A percentile compares a stretch with the other conserved stretches of the same genome.
Evolutionary conservation across 139 green algal species (phyloP).

Genomic region (Chlorella ohadii): DNA sequence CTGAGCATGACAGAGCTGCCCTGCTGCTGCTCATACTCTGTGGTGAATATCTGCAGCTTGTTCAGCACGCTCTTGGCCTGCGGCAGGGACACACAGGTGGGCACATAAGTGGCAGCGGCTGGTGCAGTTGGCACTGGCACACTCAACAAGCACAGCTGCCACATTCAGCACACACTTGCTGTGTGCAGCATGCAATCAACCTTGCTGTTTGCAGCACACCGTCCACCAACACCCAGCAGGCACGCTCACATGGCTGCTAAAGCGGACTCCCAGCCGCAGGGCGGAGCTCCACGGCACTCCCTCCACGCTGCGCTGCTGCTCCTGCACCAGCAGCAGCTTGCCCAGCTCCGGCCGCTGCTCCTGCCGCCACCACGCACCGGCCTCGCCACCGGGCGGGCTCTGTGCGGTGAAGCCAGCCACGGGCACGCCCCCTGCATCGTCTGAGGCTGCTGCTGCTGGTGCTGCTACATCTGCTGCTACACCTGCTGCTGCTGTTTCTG

Average conservation of each 20-base stretch:
- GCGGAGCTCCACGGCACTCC: slow-evolving; percentile 7
- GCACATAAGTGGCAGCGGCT: no score
- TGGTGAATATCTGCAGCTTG: slow-evolving; percentile 7
- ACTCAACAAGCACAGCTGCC: no score
- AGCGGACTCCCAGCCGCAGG: slow-evolving; percentile 13
- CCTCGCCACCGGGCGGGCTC: background rate
- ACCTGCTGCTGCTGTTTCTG: background rate
- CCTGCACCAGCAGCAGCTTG: background rate
- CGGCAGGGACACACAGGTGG: background rate
- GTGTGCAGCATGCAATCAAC: no score
- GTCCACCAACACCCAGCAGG: background rate
- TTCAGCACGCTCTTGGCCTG: background rate
- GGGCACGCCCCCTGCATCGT: no score
- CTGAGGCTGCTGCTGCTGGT: background rate
- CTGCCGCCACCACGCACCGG: background rate
- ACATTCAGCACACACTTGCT: no score
- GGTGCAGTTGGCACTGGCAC: no score
- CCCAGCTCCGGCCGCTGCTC: no score
- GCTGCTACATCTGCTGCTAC: background rate
- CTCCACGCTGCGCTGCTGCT: background rate
- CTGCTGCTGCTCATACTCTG: slow-evolving; percentile 13
- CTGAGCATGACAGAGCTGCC: background rate
- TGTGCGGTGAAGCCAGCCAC: background rate
- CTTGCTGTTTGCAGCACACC: no score
- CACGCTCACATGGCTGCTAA: background rate